phyloP scores from a whole-genome alignment of 225 moss, liverwort and hornwort species.

The Bryum argenteum region DNA sequence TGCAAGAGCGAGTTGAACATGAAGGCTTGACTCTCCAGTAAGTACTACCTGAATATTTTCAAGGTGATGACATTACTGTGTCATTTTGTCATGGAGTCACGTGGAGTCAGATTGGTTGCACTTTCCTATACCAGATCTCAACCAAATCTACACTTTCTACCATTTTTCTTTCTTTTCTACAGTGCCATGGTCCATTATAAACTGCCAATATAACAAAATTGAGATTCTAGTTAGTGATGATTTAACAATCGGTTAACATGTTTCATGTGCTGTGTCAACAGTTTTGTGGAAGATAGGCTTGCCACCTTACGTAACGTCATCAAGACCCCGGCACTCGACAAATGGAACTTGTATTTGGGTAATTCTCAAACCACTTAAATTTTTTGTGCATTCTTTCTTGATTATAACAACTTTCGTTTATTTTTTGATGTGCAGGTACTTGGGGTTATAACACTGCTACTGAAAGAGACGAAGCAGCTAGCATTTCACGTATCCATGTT shows the following conservation, averaged over 20 bases:
- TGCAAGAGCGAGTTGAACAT: constrained; percentile 74
- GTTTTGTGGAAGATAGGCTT: constrained; percentile 98
- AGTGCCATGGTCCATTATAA: background rate
- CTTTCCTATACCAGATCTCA: too few relatives aligned
- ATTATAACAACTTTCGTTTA: too few relatives aligned
- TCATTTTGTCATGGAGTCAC: too few relatives aligned
- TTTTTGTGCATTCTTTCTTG: too few relatives aligned
- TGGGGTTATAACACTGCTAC: constrained; percentile 91
- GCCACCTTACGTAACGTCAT: constrained; percentile 83
- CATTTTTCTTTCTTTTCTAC: background rate
- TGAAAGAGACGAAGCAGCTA: constrained; percentile 69
- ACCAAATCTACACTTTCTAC: too few relatives aligned
- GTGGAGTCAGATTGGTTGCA: too few relatives aligned
- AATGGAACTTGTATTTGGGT: constrained; percentile 94
- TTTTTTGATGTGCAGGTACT: constrained; percentile 54
- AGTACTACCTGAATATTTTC: constrained; percentile 25
- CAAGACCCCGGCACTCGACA: constrained; percentile 77
- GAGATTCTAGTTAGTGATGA: background rate
- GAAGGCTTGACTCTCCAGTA: constrained; percentile 84
- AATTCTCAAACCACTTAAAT: constrained; percentile 14
- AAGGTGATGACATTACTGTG: too few relatives aligned
- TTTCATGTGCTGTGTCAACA: constrained; percentile 38
- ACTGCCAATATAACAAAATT: background rate
- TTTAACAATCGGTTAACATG: constrained; percentile 3
- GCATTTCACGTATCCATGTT: constrained; percentile 67